Evolutionary conservation across 139 green algal genomes (phyloP), one percentile per base, ranked within the genome.

Genomic region (Chlorella sp.): DNA sequence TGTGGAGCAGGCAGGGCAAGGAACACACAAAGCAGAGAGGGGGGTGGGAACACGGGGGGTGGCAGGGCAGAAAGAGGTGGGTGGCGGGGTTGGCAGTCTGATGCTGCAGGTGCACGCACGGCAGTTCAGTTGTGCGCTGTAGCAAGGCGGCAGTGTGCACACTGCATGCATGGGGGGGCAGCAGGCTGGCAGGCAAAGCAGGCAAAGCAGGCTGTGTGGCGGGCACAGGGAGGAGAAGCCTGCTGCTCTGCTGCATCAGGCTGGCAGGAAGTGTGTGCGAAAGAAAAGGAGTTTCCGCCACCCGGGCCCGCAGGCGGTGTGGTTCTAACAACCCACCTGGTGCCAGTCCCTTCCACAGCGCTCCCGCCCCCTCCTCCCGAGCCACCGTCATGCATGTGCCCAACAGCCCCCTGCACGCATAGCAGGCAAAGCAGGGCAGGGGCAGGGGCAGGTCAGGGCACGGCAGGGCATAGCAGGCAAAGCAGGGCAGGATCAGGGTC

Each of bases 341-440:
- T 37, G 95, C 95, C 22, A 99, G 77, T 16, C 98, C 98, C 89
- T 98, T 99, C 97, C 97, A 99, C n/a, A 99, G 91, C 7, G 98
- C 93, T 5, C 36, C 85, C 0, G 92, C 85, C 1, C 98, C 98
- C 91, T 99, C 98, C 90, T 99, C 98, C 57, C 91, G 94, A 4
- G 96, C 97, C 4, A 99, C 95, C 3, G 97, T 99, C 21, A 90
- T 36, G 32, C 97, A 94, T 26, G 98, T 99, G 40, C 97, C 98
- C 34, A 99, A 57, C 87, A 99, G 90, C 34, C 98, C 98, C 86
- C 94, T 97, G 93, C 76, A 82, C 24, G 77, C 36, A 57, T 22
- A 34, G 66, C 18, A 32, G 34, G 73, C 12, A 24, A n/a, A n/a
- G 30, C 7, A 22, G 66, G 66, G 32, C 5, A 32, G 18, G 32